Evolutionary conservation across 2,329 filamentous ascomycete genomes (phyloP).

Genomic region (Penicillium polonicum): DNA sequence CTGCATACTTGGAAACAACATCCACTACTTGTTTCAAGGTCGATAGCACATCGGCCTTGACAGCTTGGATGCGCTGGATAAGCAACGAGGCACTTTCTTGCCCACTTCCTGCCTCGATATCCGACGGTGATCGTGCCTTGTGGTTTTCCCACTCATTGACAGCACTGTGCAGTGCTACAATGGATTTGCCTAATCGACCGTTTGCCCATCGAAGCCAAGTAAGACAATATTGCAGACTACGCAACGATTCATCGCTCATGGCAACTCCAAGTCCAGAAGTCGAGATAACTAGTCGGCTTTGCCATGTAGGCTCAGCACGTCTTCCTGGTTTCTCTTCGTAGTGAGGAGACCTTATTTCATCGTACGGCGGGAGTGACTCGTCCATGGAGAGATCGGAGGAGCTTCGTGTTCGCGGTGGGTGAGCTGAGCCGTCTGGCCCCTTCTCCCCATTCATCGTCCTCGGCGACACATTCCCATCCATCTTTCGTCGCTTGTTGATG

Average conservation of each 20-base stretch:
- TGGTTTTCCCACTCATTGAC: slow-evolving; percentile 75
- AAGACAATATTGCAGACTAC: slow-evolving; percentile 81
- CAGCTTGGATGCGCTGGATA: slow-evolving; percentile 60
- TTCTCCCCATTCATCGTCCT: slow-evolving; percentile 51
- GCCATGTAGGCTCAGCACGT: slow-evolving; percentile 59
- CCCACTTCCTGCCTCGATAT: slow-evolving; percentile 22
- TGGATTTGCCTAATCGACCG: slow-evolving; percentile 72
- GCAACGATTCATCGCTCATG: slow-evolving; percentile 83
- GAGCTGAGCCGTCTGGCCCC: slow-evolving; percentile 25
- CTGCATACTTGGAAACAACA: slow-evolving; percentile 83
- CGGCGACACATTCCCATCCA: slow-evolving; percentile 35
- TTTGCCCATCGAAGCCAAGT: slow-evolving; percentile 79
- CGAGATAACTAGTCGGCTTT: slow-evolving; percentile 79
- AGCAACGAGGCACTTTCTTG: slow-evolving; percentile 26
- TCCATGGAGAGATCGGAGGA: slow-evolving; percentile 65
- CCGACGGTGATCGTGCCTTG: slow-evolving; percentile 33
- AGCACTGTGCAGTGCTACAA: slow-evolving; percentile 69
- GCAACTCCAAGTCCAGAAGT: slow-evolving; percentile 89
- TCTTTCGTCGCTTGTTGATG: slow-evolving; percentile 45
- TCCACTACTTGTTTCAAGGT: slow-evolving; percentile 78
- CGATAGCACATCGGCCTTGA: slow-evolving; percentile 71
- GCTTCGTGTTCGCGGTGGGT: slow-evolving; percentile 45
- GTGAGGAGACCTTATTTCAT: slow-evolving; percentile 71
- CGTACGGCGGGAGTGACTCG: slow-evolving; percentile 80
- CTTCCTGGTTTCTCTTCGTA: slow-evolving; percentile 55